Base-by-base conservation (phyloP, 208 protist species). In the Crithidia expoeki region DNA sequence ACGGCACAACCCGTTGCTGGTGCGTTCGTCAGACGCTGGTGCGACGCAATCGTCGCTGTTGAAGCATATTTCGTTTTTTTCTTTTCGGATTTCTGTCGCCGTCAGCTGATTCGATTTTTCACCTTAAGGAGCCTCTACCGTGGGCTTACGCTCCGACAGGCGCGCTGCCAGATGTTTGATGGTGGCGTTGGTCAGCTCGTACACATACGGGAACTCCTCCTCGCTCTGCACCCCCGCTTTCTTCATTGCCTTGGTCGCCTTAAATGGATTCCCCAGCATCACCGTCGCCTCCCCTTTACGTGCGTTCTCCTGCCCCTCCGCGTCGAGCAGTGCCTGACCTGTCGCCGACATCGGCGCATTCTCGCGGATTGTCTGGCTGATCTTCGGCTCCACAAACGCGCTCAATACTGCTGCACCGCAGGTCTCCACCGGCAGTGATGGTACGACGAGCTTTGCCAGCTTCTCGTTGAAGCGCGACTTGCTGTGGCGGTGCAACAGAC, bases 391-490 rank as follows among this genome's bases (percentile, higher is more conserved):
- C 36, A 84, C 46, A 40, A 76, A 83, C 23, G 80, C 70, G 25
- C 57, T 60, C 14, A 94, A 72, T 53, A 86, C 81, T 28, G 80
- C 81, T 14, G 57, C 57, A 0, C 83, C 88, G 61, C 82, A 90
- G 49, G 36, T 80, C 65, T 80, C 76, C 21, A 88, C 89, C 42
- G 83, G 78, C 0, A 94, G 59, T 21, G 67, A 72, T 1, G 68
- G 33, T 23, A 87, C 12, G 59, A 94, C 44, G 7, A 75, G 55
- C 28, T 79, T 77, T 14, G 51, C 68, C 12, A 94, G 27, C 57
- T 80, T 83, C 58, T 94, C 89, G 16, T 64, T 76, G 12, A 17
- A n/a, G 9, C 89, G 80, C 23, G 79, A 70, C 74, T 86, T 88
- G 3, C 80, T 76, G 30, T 81, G 75, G 6, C 89, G 81, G 21